These are phyloP conservation scores for Pisolithus albus DNA, from an alignment of 768 basidiomycete species.

Conservation along the genomic window DNA sequence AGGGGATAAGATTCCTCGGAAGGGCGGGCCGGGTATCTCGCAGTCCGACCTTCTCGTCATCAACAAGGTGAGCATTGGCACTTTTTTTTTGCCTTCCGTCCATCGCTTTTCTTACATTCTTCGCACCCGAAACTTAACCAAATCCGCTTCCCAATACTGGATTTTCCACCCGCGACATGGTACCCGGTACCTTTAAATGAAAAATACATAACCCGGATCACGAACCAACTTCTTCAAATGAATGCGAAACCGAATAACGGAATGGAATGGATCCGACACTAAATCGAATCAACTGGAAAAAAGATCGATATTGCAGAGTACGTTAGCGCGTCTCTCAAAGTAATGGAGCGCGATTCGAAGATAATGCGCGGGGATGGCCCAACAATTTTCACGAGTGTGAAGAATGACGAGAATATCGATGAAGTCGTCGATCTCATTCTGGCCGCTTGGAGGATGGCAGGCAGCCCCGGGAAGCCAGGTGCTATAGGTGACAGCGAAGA, in stretches of 20 bases:
- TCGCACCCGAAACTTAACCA: neutral
- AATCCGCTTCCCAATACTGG: neutral
- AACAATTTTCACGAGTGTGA: constrained; percentile 84
- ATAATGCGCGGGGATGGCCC: constrained; percentile 93
- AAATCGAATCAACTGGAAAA: neutral
- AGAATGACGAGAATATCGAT: constrained; percentile 69
- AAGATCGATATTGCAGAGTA: constrained; percentile 91
- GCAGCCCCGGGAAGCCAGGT: constrained; percentile 59
- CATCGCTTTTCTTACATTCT: neutral
- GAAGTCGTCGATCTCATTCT: constrained; percentile 77
- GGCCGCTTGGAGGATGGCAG: constrained; percentile 82
- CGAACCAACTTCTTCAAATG: neutral
- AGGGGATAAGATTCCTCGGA: constrained; percentile 96
- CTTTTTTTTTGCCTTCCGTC: neutral
- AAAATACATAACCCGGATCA: neutral
- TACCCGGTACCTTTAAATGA: neutral
- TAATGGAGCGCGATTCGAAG: constrained; percentile 91
- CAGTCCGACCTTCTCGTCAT: constrained; percentile 91
- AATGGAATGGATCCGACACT: neutral
- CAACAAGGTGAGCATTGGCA: constrained; percentile 63
- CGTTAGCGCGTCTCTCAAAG: constrained; percentile 87
- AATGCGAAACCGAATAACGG: neutral
- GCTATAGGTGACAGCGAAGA: constrained; percentile 21
- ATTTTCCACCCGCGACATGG: neutral
- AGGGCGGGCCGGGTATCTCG: constrained; percentile 96